Percentiles rank a stretch among this genome's conserved stretches.
phyloP scores from a whole-genome alignment of 371 early-diverging fungal species.

The Mucor velutinosus region DNA sequence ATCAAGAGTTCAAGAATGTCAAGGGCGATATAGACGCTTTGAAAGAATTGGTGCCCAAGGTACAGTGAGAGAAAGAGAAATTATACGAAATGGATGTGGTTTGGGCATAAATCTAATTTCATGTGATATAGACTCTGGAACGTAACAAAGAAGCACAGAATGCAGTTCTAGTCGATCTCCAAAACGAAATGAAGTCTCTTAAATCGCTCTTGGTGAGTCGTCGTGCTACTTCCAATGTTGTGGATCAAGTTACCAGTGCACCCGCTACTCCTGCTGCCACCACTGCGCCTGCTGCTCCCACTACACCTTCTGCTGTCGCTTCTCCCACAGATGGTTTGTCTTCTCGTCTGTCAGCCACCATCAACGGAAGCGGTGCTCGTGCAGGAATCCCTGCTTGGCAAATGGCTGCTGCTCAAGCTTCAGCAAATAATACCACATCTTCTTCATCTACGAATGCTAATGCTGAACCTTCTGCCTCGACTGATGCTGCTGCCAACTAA shows the following conservation, averaged over 20 bases:
- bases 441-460: slow-evolving; percentile 7
- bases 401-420: slow-evolving; percentile 48
- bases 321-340: slow-evolving; percentile 36
- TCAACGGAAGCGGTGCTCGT: slow-evolving; percentile 25
- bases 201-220: slow-evolving; percentile 85
- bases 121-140: slow-evolving; percentile 64
- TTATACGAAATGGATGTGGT: background rate
- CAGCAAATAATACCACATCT: slow-evolving; percentile 7
- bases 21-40: slow-evolving; percentile 79
- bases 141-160: slow-evolving; percentile 74
- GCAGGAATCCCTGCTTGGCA: slow-evolving; percentile 81
- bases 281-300: slow-evolving; percentile 7
- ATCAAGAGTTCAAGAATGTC: slow-evolving; percentile 71
- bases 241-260: slow-evolving; percentile 39
- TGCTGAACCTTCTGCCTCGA: background rate
- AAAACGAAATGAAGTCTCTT: slow-evolving; percentile 90
- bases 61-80: slow-evolving; percentile 27
- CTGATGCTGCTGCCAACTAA: background rate
- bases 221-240: slow-evolving; percentile 40
- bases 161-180: slow-evolving; percentile 78
- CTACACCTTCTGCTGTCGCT: slow-evolving; percentile 8
- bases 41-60: slow-evolving; percentile 79
- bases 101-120: background rate
- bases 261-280: slow-evolving; percentile 24
- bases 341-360: slow-evolving; percentile 40